Evolutionary conservation across 495 filamentous ascomycete species (phyloP).

Genomic region (Echria macrotheca): DNA sequence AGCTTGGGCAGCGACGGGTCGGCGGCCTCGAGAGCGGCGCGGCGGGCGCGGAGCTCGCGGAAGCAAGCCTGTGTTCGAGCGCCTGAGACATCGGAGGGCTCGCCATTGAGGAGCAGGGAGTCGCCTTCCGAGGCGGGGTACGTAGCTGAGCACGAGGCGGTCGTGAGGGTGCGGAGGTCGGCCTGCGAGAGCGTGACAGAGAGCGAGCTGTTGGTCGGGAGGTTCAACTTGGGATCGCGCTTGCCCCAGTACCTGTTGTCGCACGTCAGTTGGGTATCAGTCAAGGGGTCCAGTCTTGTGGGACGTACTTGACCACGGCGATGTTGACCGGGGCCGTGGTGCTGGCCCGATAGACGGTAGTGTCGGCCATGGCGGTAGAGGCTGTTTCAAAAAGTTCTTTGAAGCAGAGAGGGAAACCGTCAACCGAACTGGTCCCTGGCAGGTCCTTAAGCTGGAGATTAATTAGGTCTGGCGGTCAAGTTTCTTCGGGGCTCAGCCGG

Average conservation of each 20-base stretch:
- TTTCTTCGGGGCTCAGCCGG: not conserved
- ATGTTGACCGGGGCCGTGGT: constrained; percentile 98
- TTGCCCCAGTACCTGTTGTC: constrained; percentile 89
- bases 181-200: constrained; percentile 91
- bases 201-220: constrained; percentile 95
- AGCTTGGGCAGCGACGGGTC: constrained; percentile 72
- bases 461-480: not conserved
- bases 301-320: constrained; percentile 86
- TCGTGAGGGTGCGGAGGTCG: constrained; percentile 92
- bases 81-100: constrained; percentile 73
- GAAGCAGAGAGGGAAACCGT: not conserved
- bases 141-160: constrained; percentile 77
- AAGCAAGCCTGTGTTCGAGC: constrained; percentile 90
- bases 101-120: constrained; percentile 77
- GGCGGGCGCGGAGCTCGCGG: constrained; percentile 71
- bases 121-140: constrained; percentile 60
- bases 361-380: constrained; percentile 40
- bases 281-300: constrained; percentile 11
- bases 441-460: too few species aligned
- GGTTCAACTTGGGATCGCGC: constrained; percentile 83
- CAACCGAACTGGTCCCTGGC: too few species aligned
- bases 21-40: constrained; percentile 63
- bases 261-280: constrained; percentile 14
- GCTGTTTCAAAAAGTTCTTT: not conserved
- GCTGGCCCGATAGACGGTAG: constrained; percentile 74